Conservation (phyloP, 371 early-diverging fungal species). For the Rhizopus microsporus region DNA sequence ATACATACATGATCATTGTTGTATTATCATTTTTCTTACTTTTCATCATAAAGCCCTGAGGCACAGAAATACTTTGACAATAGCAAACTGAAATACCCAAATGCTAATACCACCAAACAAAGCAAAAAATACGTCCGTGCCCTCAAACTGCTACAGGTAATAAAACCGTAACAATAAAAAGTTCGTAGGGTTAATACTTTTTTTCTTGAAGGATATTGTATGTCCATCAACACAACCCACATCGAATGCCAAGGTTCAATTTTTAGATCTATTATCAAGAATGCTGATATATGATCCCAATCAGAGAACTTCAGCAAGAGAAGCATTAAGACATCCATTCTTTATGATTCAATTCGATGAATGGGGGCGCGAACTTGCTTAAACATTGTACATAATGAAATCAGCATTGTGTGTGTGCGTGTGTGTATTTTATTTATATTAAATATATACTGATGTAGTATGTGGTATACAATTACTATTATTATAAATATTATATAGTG, state of each 20-base stretch:
- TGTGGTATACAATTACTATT: neutral
- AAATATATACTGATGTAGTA: no score
- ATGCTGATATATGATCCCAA: constrained; percentile 89
- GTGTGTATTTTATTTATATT: no score
- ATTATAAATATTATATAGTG: neutral
- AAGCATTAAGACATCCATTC: constrained; percentile 83
- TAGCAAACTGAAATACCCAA: constrained; percentile 69
- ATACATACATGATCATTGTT: neutral
- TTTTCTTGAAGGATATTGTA: constrained; percentile 34
- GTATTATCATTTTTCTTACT: neutral
- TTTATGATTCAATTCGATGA: constrained; percentile 56
- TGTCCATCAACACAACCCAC: constrained; percentile 22
- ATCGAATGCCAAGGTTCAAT: constrained; percentile 23
- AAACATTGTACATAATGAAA: neutral
- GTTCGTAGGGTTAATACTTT: neutral
- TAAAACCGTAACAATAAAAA: neutral
- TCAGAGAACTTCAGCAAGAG: constrained; percentile 79
- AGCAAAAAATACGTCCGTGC: constrained; percentile 72
- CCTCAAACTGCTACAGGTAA: constrained; percentile 60
- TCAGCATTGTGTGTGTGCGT: no score
- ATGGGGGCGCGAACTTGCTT: constrained; percentile 29
- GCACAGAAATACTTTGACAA: constrained; percentile 63
- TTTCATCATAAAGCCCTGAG: constrained; percentile 29
- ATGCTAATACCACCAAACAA: constrained; percentile 57
- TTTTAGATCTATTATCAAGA: constrained; percentile 71